Base-by-base conservation (phyloP, 2,329 filamentous ascomycete species). In the Alternaria viburni region DNA sequence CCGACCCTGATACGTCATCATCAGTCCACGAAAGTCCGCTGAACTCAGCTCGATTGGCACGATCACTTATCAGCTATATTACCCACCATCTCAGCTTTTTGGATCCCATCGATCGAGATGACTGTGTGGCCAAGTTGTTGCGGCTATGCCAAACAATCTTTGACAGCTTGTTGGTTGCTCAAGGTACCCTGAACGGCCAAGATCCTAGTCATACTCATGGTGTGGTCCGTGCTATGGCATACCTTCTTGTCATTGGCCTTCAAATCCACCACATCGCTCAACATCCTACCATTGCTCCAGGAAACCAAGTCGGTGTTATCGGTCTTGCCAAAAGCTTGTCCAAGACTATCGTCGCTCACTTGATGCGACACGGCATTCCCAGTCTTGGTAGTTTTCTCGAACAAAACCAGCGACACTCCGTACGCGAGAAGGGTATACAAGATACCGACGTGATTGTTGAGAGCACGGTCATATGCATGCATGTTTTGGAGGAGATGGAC, bases 71-170 rank as follows among this genome's bases (percentile, higher is more conserved):
- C 28, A 76, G 75, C 23, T 89, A 88, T 65, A 69, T 85, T 45
- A 83, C 83, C 9, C 78, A 81, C 5, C 78, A 79, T 45, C 69
- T 89, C 3, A 80, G 80, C 45, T 89, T 89, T 66, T 77, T 83
- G 28, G 87, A 89, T 69, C 78, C 84, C 1, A 77, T 88, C 17
- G 87, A 89, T 70, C 83, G 87, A 17, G 74, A 69, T 25, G 74
- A 77, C 5, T 88, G 85, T 66, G 76, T 84, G 5, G 69, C 74
- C 17, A 81, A 80, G 59, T 73, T 85, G 49, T 75, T 75, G 15
- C 75, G 77, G n/a, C 63, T 86, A 13, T 74, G 81, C 32, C 77
- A 83, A 46, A 72, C 77, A 5, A 45, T 82, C 6, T 64, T 73
- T 15, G 71, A 76, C 17, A 66, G 54, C 32, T 23, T 70, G 12